These are phyloP conservation scores for Escovopsis sp. DNA, from an alignment of 2,329 filamentous ascomycete genomes.

Conservation along the genomic window DNA sequence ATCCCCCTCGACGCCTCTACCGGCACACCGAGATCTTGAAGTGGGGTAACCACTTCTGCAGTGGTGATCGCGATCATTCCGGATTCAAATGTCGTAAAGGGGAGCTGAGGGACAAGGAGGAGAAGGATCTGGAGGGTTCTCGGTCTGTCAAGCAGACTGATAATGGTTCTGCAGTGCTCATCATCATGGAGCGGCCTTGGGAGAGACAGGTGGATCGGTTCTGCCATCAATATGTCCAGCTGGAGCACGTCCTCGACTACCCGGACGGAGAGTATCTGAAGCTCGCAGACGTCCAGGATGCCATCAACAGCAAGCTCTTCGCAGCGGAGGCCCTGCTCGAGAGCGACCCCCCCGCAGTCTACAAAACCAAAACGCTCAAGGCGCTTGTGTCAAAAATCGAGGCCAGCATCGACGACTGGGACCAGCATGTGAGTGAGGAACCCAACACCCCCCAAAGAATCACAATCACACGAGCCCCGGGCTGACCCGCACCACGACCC, in stretches of 20 bases:
- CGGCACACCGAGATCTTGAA: not conserved
- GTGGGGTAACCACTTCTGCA: too few species aligned
- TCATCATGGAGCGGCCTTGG: constrained; percentile 5
- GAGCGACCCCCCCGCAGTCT: constrained; percentile 50
- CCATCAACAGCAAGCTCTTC: constrained; percentile 54
- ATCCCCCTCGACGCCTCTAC: not conserved
- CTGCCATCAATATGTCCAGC: constrained; percentile 65
- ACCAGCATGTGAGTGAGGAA: constrained; percentile 61
- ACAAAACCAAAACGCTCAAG: constrained; percentile 61
- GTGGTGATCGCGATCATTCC: too few species aligned
- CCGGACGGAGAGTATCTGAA: constrained; percentile 46
- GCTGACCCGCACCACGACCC: constrained; percentile 5
- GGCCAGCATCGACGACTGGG: constrained; percentile 61
- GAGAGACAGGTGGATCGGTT: constrained; percentile 32
- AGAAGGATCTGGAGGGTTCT: not conserved
- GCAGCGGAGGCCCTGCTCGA: constrained; percentile 33
- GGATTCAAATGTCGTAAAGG: not conserved
- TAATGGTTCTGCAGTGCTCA: not conserved
- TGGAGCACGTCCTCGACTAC: constrained; percentile 50
- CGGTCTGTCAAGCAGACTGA: not conserved
- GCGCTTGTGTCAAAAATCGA: constrained; percentile 57
- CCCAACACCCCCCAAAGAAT: too few species aligned
- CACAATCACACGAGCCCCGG: too few species aligned
- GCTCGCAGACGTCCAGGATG: constrained; percentile 46
- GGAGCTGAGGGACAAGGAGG: not conserved